These are phyloP conservation scores for Cercospora zeina DNA, from an alignment of 2,329 filamentous ascomycete genomes.

Conservation along the genomic window DNA sequence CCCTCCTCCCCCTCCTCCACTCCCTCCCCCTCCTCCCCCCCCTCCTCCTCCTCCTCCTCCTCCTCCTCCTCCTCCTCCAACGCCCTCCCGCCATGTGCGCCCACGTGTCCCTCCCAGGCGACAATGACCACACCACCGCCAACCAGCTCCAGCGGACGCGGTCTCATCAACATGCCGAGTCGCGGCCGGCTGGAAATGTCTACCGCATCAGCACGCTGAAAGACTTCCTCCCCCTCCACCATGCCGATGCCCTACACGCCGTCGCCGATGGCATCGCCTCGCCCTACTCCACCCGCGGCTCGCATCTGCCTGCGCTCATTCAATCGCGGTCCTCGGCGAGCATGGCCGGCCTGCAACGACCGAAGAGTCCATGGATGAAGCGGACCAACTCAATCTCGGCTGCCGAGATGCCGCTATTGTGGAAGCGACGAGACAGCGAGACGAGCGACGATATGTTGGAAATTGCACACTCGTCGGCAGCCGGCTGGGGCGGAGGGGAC, in stretches of 20 bases:
- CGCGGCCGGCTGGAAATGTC: background rate
- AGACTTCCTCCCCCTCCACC: conserved; percentile 46
- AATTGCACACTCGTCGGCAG: conserved; percentile 16
- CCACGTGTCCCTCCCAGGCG: conserved; percentile 8
- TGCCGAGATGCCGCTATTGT: conserved; percentile 26
- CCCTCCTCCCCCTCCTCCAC: background rate
- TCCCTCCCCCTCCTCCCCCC: background rate
- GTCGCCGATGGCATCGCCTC: conserved; percentile 36
- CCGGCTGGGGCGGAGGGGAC: conserved; percentile 37
- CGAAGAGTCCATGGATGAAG: conserved; percentile 13
- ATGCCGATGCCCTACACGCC: conserved; percentile 14
- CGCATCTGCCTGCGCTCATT: conserved; percentile 44
- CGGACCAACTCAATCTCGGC: conserved; percentile 30
- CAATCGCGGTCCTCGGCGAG: conserved; percentile 32
- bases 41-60: background rate
- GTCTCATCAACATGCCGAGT: conserved; percentile 5
- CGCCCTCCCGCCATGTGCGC: conserved; percentile 1
- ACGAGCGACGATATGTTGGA: conserved; percentile 23
- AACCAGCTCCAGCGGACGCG: conserved; percentile 13
- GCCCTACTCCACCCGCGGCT: conserved; percentile 48
- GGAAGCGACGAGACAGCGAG: conserved; percentile 25
- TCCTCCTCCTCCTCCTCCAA: background rate
- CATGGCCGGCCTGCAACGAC: conserved; percentile 20
- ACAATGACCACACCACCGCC: conserved; percentile 5
- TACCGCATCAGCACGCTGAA: conserved; percentile 33